Base-by-base conservation (phyloP, 441 rosid genomes). In the Breynia disticha region DNA sequence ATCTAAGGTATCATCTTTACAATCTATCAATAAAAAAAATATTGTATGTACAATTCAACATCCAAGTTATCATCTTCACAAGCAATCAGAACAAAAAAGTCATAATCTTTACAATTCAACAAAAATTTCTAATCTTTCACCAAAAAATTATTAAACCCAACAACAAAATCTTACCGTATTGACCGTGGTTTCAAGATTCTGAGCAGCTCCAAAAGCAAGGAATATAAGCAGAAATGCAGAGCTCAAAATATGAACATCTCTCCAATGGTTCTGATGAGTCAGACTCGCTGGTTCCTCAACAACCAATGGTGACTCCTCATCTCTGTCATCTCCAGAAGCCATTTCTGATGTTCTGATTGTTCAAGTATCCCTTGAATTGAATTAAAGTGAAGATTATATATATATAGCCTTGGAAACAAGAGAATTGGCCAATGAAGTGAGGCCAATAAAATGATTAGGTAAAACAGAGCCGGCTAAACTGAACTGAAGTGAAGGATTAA, bases 131-230 rank as follows among this genome's bases (percentile, higher is more conserved):
- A 13, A 41, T 11, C 44, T 41, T 41, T 41, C 44, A 41, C 44
- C n/a, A 0, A 13, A 13, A 41, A 54, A 50, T 38, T 28, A 56
- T 43, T n/a, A 46, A 50, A 12, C 44, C 55, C 59, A 59, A 17
- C 28, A 18, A 22, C 28, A 54, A 17, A 4, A 46, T 54, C 80
- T 72, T 52, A 87, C 95, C 39, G 82, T 68, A 56, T 84, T 84
- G 59, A 90, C 64, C 19, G 90, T 87, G 11, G 87, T 83, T 70
- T 87, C 85, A 17, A 90, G 82, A 75, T 91, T 91, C 79, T 87
- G 98, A 63, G 98, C 95, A 57, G 96, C 98, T 49, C 98, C 98
- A 52, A 71, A 90, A 52, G 96, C 86, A 57, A 76, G 83, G 69
- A 90, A 90, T 59, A 90, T 60, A 48, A 90, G 75, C 68, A 90